Conservation (phyloP, 1,284 basidiomycete genomes). For the Dichomitus squalens region DNA sequence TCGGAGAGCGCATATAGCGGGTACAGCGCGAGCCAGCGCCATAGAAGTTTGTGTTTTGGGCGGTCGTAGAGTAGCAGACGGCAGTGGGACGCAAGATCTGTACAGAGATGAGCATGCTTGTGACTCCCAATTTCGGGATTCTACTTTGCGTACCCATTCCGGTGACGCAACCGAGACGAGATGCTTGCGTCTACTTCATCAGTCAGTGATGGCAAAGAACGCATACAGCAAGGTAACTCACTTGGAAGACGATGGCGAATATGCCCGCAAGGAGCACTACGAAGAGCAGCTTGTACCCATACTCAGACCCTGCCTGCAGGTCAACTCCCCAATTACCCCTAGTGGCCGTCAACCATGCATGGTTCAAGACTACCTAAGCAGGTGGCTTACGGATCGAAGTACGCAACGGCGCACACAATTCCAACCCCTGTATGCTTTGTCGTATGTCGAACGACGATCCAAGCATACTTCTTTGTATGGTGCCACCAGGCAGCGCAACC, state of each 20-base stretch:
- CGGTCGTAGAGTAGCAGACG: slow-evolving; percentile 71
- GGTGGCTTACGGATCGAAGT: slow-evolving; percentile 53
- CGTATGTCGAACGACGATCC: slow-evolving; percentile 38
- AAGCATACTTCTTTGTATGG: slow-evolving; percentile 5
- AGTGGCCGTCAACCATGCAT: neutral
- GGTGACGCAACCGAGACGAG: slow-evolving; percentile 69
- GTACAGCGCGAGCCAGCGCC: slow-evolving; percentile 69
- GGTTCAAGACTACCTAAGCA: neutral
- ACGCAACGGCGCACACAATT: slow-evolving; percentile 54
- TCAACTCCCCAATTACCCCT: slow-evolving; percentile 81
- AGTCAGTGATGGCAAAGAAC: slow-evolving; percentile 13
- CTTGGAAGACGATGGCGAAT: slow-evolving; percentile 82
- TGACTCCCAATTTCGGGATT: neutral
- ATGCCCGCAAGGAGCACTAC: slow-evolving; percentile 83
- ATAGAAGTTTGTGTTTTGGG: slow-evolving; percentile 59
- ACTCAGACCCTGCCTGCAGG: slow-evolving; percentile 72
- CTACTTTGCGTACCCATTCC: slow-evolving; percentile 61
- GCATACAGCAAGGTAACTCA: slow-evolving; percentile 29
- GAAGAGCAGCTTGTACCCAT: slow-evolving; percentile 86
- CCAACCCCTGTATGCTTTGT: slow-evolving; percentile 51
- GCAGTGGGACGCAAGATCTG: slow-evolving; percentile 76
- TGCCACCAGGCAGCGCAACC: neutral
- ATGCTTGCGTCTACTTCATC: slow-evolving; percentile 53
- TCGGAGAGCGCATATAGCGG: slow-evolving; percentile 74
- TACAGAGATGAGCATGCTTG: slow-evolving; percentile 6